phyloP scores from a whole-genome alignment of 2,329 filamentous ascomycete species.

The Microcyclospora tardicrescens region DNA sequence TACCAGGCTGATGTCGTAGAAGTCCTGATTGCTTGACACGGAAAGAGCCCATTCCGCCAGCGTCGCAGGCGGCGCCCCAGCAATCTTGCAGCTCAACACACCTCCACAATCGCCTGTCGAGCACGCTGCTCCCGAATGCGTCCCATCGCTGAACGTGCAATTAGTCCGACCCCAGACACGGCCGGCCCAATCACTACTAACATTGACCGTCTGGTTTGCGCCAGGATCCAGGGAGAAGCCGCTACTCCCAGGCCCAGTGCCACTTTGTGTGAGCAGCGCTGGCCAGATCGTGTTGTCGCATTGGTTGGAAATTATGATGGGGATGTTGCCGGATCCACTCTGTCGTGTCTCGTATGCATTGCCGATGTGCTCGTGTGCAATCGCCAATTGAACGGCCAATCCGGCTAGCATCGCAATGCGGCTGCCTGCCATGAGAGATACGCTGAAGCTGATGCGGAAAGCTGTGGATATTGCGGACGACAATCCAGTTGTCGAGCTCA shows the following conservation, averaged over 20 bases:
- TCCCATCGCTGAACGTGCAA: conserved; percentile 59
- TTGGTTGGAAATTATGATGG: conserved; percentile 57
- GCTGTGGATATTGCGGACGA: no score
- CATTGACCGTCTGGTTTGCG: conserved; percentile 46
- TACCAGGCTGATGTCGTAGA: conserved; percentile 75
- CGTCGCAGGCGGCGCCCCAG: conserved; percentile 57
- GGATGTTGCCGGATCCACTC: conserved; percentile 19
- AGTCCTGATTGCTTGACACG: conserved; percentile 55
- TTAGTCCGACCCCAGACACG: conserved; percentile 75
- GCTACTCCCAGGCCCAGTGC: conserved; percentile 50
- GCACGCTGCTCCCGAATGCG: conserved; percentile 47
- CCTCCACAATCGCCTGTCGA: conserved; percentile 65
- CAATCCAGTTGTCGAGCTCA: no score
- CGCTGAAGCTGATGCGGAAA: no score
- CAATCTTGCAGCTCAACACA: conserved; percentile 48
- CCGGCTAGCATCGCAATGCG: no score
- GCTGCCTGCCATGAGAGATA: no score
- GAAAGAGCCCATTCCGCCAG: conserved; percentile 70
- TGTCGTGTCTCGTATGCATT: no score
- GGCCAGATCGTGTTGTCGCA: conserved; percentile 64
- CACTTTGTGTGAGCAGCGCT: conserved; percentile 59
- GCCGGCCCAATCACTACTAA: conserved; percentile 65
- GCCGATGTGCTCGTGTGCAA: no score
- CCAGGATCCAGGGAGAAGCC: conserved; percentile 54
- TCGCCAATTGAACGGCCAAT: no score